phyloP scores from a whole-genome alignment of 1,284 basidiomycete genomes.

The Cutaneotrichosporon sp. region DNA sequence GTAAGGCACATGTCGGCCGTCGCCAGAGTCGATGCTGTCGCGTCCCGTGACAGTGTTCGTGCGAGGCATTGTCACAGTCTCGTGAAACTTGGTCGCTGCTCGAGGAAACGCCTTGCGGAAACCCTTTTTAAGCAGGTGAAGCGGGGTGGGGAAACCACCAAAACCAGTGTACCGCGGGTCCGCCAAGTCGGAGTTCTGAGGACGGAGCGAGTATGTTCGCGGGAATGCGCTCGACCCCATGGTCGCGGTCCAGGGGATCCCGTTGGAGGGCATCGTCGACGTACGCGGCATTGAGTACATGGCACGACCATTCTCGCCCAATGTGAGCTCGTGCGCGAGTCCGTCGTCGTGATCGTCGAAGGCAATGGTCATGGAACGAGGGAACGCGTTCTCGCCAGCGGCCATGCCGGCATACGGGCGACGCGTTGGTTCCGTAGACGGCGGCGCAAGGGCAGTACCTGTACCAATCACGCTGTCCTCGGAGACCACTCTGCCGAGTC shows the following conservation, averaged over 20 bases:
- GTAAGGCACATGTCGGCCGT: slow-evolving; percentile 67
- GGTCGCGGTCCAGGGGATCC: slow-evolving; percentile 30
- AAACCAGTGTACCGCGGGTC: slow-evolving; percentile 56
- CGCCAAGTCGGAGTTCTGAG: slow-evolving; percentile 42
- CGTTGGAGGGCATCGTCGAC: slow-evolving; percentile 39
- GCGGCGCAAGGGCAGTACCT: not conserved
- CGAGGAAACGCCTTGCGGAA: slow-evolving; percentile 63
- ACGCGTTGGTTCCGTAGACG: slow-evolving; percentile 50
- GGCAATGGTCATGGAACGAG: slow-evolving; percentile 61
- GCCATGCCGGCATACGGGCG: slow-evolving; percentile 3
- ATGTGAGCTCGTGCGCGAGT: slow-evolving; percentile 18
- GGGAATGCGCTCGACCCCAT: slow-evolving; percentile 38
- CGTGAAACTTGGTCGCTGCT: slow-evolving; percentile 58
- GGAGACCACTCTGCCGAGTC: not conserved
- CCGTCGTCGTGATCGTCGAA: slow-evolving; percentile 55
- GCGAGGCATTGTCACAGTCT: slow-evolving; percentile 70
- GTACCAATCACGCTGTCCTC: not conserved
- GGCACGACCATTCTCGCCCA: slow-evolving; percentile 15
- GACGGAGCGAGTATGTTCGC: slow-evolving; percentile 48
- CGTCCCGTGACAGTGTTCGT: slow-evolving; percentile 61
- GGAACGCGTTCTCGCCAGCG: slow-evolving; percentile 44
- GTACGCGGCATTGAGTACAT: slow-evolving; percentile 35
- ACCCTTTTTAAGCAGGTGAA: slow-evolving; percentile 59
- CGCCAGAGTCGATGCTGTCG: slow-evolving; percentile 32
- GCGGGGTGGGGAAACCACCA: slow-evolving; percentile 86